Evolutionary conservation across 306 rosid genomes (phyloP), one percentile per base, ranked within the genome.

Genomic region (Vicia villosa): DNA sequence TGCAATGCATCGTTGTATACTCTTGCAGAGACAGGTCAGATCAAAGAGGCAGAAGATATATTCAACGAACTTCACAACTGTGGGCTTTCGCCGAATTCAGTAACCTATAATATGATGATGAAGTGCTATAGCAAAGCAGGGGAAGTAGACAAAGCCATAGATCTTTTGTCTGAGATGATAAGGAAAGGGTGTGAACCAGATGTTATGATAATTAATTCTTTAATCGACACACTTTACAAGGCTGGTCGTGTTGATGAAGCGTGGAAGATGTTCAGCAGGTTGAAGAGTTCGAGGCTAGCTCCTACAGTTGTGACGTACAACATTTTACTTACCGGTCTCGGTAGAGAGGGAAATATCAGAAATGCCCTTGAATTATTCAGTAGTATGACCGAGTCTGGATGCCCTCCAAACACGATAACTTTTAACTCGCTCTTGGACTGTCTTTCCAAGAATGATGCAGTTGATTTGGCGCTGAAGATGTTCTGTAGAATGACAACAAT

Each of bases 261-360:
- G 7, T 90, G 97, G 98, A 5, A 87, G 74, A 88, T 87, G 96
- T 90, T 85, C 75, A n/a, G 77, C 63, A 80, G 90, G 83, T 77
- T 94, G 88, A 88, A 94, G 89, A 87, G 76, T 68, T 85, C 85
- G 92, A 85, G 85, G 79, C 86, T 94, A 74, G 68, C 83, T 83
- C 98, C 96, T 16, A 86, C 97, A 12, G 90, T 88, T 70, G 98
- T 94, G 69, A 94, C 97, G 22, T 94, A 86, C 86, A 94, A 94
- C 79, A 94, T 96, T 19, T 77, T 94, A 75, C 90, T 94, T 24
- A 74, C 88, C 46, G 96, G 92, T 69, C 81, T 93, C 41, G 89
- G 98, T 79, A 93, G 84, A 79, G 96, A 88, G 50, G 92, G 97
- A 46, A 87, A 76, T 76, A 66, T 93, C 76, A 63, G 42, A 21